Conservation (phyloP, 805 yeast species). For the Alloascoidea africana region DNA sequence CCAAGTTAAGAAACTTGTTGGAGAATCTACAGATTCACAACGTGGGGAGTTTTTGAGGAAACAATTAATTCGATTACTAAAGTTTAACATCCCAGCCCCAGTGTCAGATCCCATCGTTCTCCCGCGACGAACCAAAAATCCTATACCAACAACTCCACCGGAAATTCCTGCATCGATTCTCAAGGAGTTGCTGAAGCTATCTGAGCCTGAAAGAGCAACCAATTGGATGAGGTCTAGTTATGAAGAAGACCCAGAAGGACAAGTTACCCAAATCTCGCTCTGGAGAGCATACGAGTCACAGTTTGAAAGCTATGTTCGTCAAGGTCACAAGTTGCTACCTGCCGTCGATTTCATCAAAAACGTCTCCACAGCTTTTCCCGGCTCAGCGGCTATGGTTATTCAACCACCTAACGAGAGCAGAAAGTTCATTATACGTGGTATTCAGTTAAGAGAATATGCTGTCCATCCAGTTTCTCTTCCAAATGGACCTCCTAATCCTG, state of each 20-base stretch:
- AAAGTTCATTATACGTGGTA: slow-evolving; percentile 86
- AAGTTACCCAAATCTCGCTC: slow-evolving; percentile 86
- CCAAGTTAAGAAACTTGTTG: neutral
- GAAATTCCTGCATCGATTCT: slow-evolving; percentile 37
- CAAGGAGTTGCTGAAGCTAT: slow-evolving; percentile 42
- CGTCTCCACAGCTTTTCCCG: slow-evolving; percentile 68
- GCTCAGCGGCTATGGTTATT: slow-evolving; percentile 88
- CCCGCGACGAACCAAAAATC: slow-evolving; percentile 30
- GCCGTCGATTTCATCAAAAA: slow-evolving; percentile 96
- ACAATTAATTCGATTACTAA: slow-evolving; percentile 47
- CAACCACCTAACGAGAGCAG: slow-evolving; percentile 48
- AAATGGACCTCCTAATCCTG: neutral
- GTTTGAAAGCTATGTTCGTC: slow-evolving; percentile 44
- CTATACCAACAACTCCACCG: slow-evolving; percentile 57
- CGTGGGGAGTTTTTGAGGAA: slow-evolving; percentile 36
- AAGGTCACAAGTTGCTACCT: slow-evolving; percentile 54
- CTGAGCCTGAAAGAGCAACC: slow-evolving; percentile 86
- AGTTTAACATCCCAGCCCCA: slow-evolving; percentile 25
- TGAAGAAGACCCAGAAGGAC: slow-evolving; percentile 61
- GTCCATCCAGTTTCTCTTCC: slow-evolving; percentile 11
- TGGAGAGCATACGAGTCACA: slow-evolving; percentile 93
- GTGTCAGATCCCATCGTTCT: slow-evolving; percentile 20
- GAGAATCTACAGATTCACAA: neutral
- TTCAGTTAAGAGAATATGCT: slow-evolving; percentile 57
- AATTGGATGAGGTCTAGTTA: slow-evolving; percentile 91